Evolutionary conservation across 495 filamentous ascomycete species (phyloP).

Genomic region (Neurospora terricola): DNA sequence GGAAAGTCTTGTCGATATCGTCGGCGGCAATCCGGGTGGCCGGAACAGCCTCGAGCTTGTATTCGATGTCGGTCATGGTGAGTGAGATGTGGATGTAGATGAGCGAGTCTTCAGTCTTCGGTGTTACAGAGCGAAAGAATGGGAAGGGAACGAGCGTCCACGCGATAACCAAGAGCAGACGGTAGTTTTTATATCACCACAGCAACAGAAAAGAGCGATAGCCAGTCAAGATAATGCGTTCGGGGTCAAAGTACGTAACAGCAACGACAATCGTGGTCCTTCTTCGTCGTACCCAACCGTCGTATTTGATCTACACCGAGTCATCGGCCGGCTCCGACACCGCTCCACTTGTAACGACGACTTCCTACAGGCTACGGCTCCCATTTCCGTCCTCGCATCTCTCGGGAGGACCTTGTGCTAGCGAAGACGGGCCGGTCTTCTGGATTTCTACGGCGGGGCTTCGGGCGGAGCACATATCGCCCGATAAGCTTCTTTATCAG

Average conservation of each 20-base stretch:
- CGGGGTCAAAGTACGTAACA: neutral
- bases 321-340: neutral
- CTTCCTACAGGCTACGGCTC: neutral
- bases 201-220: neutral
- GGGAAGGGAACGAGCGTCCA: neutral
- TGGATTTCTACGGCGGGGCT: neutral
- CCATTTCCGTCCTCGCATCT: conserved; percentile 1
- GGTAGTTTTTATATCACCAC: neutral
- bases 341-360: neutral
- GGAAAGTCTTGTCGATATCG: conserved; percentile 64
- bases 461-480: neutral
- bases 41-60: conserved; percentile 37
- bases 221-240: neutral
- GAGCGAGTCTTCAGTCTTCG: neutral
- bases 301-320: neutral
- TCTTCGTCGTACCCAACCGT: neutral
- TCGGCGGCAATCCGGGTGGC: conserved; percentile 40
- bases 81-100: neutral
- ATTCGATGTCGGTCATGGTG: conserved; percentile 26
- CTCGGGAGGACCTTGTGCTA: neutral
- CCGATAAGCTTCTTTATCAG: neutral
- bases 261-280: neutral
- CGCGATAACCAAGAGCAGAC: conserved; percentile 1
- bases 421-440: neutral
- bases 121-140: neutral